Percentiles rank a stretch among this genome's conserved stretches.
Conservation (phyloP, 1,139 yeast species). For the Saccharomyces hybrid region DNA sequence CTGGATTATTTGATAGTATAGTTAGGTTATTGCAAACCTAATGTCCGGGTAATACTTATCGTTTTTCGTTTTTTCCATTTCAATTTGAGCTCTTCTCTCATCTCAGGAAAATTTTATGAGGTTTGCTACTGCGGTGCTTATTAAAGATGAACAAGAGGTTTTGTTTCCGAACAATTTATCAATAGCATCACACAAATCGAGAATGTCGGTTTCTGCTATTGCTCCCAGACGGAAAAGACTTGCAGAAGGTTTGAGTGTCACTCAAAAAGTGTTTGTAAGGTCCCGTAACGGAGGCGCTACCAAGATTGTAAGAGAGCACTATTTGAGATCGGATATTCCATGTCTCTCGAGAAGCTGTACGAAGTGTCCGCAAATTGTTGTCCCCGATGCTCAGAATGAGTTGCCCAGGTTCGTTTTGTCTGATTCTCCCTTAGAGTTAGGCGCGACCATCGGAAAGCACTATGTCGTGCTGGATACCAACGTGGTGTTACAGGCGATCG, state of each 20-base stretch:
- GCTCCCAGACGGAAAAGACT: slow-evolving; percentile 24
- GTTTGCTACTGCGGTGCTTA: not conserved
- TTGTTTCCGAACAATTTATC: not conserved
- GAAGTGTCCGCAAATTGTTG: slow-evolving; percentile 40
- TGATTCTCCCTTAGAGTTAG: slow-evolving; percentile 32
- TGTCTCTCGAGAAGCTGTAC: slow-evolving; percentile 72
- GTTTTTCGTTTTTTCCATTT: not conserved
- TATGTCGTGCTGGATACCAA: slow-evolving; percentile 85
- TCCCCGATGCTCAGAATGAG: slow-evolving; percentile 38
- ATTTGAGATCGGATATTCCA: slow-evolving; percentile 84
- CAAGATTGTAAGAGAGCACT: slow-evolving; percentile 89
- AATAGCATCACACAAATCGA: not conserved
- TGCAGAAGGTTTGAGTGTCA: slow-evolving; percentile 54
- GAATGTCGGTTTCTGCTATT: slow-evolving; percentile 1
- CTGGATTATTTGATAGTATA: too few relatives aligned
- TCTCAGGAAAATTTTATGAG: not conserved
- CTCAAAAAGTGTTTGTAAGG: slow-evolving; percentile 88
- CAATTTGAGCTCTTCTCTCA: not conserved
- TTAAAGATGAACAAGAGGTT: not conserved
- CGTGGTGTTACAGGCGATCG: slow-evolving; percentile 82
- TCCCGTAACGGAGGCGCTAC: slow-evolving; percentile 86
- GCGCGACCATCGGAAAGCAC: slow-evolving; percentile 46
- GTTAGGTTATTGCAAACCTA: not conserved
- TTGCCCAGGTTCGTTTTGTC: slow-evolving; percentile 39
- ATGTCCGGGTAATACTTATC: not conserved